Percentiles rank a stretch among this genome's conserved stretches.
phyloP scores from a whole-genome alignment of 1,139 yeast species.

The Suhomyces chickasaworum region DNA sequence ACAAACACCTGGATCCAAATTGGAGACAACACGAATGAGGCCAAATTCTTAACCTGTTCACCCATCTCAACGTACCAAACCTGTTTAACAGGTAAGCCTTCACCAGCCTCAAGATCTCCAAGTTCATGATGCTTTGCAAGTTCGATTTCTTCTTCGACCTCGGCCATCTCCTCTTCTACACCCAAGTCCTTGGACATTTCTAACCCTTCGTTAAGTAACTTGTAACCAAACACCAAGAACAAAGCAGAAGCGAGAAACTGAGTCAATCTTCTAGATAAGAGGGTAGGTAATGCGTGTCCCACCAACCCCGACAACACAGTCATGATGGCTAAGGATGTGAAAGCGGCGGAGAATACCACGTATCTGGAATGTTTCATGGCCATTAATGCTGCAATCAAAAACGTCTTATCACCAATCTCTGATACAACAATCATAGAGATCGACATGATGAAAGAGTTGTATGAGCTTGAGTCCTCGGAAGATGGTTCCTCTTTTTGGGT shows the following conservation, averaged over 20 bases:
- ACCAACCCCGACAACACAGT: slow-evolving; percentile 86
- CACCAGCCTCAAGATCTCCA: slow-evolving; percentile 61
- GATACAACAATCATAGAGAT: slow-evolving; percentile 87
- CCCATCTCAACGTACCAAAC: slow-evolving; percentile 32
- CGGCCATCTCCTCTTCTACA: slow-evolving; percentile 93
- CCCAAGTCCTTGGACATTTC: slow-evolving; percentile 80
- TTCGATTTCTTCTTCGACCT: slow-evolving; percentile 92
- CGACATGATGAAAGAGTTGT: slow-evolving; percentile 63
- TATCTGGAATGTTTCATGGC: slow-evolving; percentile 90
- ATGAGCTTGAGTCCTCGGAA: slow-evolving; percentile 26
- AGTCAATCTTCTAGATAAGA: slow-evolving; percentile 78
- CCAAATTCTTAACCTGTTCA: slow-evolving; percentile 51
- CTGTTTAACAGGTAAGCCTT: slow-evolving; percentile 11
- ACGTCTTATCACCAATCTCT: slow-evolving; percentile 96
- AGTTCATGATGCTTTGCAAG: slow-evolving; percentile 56
- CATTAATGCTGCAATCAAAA: slow-evolving; percentile 94
- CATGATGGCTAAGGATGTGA: slow-evolving; percentile 86
- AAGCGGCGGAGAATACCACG: slow-evolving; percentile 85
- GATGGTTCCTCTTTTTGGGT: neutral
- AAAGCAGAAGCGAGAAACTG: slow-evolving; percentile 78
- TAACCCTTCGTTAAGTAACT: slow-evolving; percentile 76
- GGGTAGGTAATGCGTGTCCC: slow-evolving; percentile 87
- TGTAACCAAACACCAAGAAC: slow-evolving; percentile 81
- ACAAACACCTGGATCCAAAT: slow-evolving; percentile 92
- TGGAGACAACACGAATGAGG: slow-evolving; percentile 74